Conservation (phyloP, 2,329 filamentous ascomycete species). For the Talaromyces rugulosus region DNA sequence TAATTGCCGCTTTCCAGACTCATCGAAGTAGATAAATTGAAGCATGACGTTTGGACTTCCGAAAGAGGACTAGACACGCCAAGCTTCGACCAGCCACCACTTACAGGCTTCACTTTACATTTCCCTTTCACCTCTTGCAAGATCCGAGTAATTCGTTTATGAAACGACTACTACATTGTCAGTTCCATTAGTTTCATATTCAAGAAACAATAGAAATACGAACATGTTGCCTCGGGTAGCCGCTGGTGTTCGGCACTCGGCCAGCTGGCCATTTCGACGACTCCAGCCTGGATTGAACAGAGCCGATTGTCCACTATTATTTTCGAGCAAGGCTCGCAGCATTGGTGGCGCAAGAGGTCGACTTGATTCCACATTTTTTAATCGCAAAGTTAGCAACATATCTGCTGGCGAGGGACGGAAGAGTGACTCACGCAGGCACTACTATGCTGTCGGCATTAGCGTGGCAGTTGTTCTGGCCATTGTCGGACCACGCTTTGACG, state of each 20-base stretch:
- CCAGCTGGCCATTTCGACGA: neutral
- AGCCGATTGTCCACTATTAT: neutral
- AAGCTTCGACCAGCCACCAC: neutral
- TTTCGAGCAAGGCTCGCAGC: neutral
- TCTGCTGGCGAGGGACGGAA: neutral
- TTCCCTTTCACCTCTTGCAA: neutral
- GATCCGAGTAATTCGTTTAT: neutral
- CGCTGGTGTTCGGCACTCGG: neutral
- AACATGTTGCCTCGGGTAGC: neutral
- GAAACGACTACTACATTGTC: neutral
- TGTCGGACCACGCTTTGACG: neutral
- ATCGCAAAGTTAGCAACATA: neutral
- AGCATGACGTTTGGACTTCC: neutral
- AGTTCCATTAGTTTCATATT: neutral
- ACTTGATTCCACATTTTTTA: neutral
- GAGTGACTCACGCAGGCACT: neutral
- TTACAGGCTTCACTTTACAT: neutral
- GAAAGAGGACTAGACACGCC: neutral
- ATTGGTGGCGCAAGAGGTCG: neutral
- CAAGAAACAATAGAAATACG: neutral
- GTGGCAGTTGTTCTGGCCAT: neutral
- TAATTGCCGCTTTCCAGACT: neutral
- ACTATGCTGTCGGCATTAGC: neutral
- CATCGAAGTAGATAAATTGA: neutral
- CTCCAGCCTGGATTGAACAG: neutral